Base-by-base conservation (phyloP, 306 rosid species). In the Dicorynia guianensis region DNA sequence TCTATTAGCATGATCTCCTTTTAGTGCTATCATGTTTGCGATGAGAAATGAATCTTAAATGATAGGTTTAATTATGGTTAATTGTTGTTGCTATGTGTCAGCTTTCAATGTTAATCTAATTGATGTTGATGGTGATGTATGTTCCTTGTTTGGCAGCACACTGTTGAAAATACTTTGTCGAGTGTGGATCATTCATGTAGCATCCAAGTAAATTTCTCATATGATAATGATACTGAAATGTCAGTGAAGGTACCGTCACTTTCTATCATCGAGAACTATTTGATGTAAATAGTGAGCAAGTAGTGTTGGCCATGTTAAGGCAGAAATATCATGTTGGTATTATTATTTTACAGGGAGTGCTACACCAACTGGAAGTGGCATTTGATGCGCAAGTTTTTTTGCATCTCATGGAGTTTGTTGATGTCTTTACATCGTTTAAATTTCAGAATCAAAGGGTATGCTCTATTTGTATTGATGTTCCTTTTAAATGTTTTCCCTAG, bases 401-500 rank as follows among this genome's bases (percentile, higher is more conserved):
- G 39, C 81, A 72, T 74, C 46, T 90, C 43, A 49, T 79, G 71
- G 90, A 81, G 56, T 85, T 92, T 82, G 78, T 66, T 85, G 89
- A 69, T 75, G 94, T 71, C 34, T 76, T 89, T 18, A 86, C 82
- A 71, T 81, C 95, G 20, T 83, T 79, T 68, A 83, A 87, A 69
- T 85, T 82, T 94, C 92, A 87, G 33, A 87, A 90, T 69, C 81
- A 83, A 76, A 87, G 96, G 93, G 98, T 94, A 90, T 74, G 89
- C 36, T 42, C 63, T 12, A 30, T 34, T 75, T 30, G 40, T 62
- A 7, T 47, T 11, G 39, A 39, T 61, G 13, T 70, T 20, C 46
- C 30, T 33, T 20, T 53, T 58, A 60, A 60, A 25, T 52, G 55
- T 53, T 59, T 62, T 18, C 11, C 39, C 18, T 4, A 1, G 5